Evolutionary conservation across 106 monocot genomes (phyloP).

Genomic region (Dioscorea zingiberensis): DNA sequence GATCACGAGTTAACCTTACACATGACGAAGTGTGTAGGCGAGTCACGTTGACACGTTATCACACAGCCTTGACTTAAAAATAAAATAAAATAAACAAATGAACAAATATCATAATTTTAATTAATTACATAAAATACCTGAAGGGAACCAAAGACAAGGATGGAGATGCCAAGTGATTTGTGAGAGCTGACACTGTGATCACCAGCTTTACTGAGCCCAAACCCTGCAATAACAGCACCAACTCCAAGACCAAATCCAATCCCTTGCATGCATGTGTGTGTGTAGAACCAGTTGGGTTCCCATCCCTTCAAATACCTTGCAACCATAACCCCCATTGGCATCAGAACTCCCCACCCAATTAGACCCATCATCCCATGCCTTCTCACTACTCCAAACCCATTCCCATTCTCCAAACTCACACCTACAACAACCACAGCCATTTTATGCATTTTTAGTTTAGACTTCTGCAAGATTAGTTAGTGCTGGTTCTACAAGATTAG

Average conservation of each 20-base stretch:
- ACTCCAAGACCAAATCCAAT: slow-evolving; percentile 45
- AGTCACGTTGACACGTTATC: too few species aligned
- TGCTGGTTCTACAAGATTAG: too few species aligned
- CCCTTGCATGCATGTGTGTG: slow-evolving; percentile 51
- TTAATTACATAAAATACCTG: slow-evolving; percentile 23
- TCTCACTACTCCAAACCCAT: neutral
- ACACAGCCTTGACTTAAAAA: too few species aligned
- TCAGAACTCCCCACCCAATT: slow-evolving; percentile 52
- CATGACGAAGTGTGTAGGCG: too few species aligned
- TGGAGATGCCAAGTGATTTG: slow-evolving; percentile 36
- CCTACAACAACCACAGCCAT: too few species aligned
- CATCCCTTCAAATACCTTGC: slow-evolving; percentile 45
- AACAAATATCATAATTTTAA: too few species aligned
- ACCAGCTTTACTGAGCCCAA: slow-evolving; percentile 30
- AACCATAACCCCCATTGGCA: slow-evolving; percentile 41
- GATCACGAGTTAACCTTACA: too few species aligned
- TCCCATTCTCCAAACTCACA: neutral
- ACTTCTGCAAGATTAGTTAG: too few species aligned
- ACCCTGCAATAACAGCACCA: slow-evolving; percentile 32
- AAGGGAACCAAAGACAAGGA: slow-evolving; percentile 36
- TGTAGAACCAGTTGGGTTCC: slow-evolving; percentile 65
- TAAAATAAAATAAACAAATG: too few species aligned
- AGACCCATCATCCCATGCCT: slow-evolving; percentile 35
- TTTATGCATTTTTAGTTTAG: too few species aligned
- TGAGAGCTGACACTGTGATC: slow-evolving; percentile 23